phyloP scores from a whole-genome alignment of 2,329 filamentous ascomycete genomes.

The Didymella pinodella region DNA sequence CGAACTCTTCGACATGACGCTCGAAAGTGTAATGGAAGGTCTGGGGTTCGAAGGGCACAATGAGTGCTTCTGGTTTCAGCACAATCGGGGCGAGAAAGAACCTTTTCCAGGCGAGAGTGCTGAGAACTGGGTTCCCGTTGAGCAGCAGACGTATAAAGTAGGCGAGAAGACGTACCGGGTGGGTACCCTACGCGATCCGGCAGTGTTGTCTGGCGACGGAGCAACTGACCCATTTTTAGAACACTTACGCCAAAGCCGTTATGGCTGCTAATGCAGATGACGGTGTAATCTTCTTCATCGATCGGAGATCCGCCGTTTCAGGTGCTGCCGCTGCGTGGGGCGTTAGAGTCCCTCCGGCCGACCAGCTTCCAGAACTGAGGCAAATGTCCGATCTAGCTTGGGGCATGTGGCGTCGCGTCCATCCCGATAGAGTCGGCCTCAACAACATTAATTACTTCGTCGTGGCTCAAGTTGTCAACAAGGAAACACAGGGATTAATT shows the following conservation, averaged over 20 bases:
- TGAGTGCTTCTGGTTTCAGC: not conserved
- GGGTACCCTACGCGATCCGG: not conserved
- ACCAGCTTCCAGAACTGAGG: slow-evolving; percentile 3
- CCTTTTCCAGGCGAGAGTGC: not conserved
- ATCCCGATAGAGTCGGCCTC: not conserved
- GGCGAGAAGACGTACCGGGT: not conserved
- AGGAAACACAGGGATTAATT: not conserved
- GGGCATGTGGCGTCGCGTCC: slow-evolving; percentile 1
- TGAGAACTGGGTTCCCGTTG: not conserved
- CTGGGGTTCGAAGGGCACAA: not conserved
- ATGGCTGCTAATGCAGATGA: slow-evolving; percentile 2
- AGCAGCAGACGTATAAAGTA: not conserved
- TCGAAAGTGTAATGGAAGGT: not conserved
- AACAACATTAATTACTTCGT: not conserved
- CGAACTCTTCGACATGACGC: not conserved
- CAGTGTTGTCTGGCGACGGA: no score
- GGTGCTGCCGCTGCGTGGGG: not conserved
- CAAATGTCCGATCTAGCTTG: slow-evolving; percentile 4
- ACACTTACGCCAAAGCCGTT: not conserved
- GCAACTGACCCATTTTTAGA: not conserved
- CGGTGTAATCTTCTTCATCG: not conserved
- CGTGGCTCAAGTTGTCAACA: not conserved
- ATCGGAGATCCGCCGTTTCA: not conserved
- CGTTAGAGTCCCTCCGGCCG: not conserved
- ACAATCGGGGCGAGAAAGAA: not conserved